phyloP scores from a whole-genome alignment of 495 filamentous ascomycete genomes.

The Penicilliopsis zonata region DNA sequence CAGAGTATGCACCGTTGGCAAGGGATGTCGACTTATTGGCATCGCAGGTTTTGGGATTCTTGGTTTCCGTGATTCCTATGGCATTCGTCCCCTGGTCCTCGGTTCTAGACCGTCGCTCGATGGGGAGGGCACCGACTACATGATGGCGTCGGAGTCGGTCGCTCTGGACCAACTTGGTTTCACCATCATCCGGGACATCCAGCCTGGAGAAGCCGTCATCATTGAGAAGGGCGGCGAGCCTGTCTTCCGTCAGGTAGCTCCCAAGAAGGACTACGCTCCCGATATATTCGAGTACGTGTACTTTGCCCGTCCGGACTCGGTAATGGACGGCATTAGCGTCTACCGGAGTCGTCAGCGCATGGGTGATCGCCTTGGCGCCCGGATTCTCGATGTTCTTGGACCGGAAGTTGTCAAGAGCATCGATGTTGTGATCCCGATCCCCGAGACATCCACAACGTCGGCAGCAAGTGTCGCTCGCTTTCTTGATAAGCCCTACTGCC shows the following conservation, averaged over 20 bases:
- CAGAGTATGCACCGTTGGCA: background rate
- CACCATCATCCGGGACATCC: conserved; percentile 66
- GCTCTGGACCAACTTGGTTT: conserved; percentile 84
- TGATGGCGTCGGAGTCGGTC: conserved; percentile 95
- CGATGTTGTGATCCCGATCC: conserved; percentile 84
- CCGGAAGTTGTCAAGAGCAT: conserved; percentile 69
- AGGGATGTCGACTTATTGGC: conserved; percentile 9
- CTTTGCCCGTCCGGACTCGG: conserved; percentile 71
- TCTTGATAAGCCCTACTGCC: conserved; percentile 69
- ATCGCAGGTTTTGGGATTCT: conserved; percentile 77
- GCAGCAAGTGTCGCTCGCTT: conserved; percentile 68
- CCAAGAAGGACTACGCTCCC: conserved; percentile 63
- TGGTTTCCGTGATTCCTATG: conserved; percentile 80
- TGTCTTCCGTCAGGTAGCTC: conserved; percentile 60
- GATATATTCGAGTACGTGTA: conserved; percentile 88
- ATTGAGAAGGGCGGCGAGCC: conserved; percentile 74
- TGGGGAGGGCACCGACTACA: conserved; percentile 71
- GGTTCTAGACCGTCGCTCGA: conserved; percentile 61
- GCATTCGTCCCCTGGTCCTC: conserved; percentile 81
- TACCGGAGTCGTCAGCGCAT: conserved; percentile 83
- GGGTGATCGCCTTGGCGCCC: conserved; percentile 77
- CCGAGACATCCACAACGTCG: conserved; percentile 76
- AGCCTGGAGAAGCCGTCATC: conserved; percentile 88
- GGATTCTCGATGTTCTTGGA: conserved; percentile 60
- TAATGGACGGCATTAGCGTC: conserved; percentile 90